phyloP scores from a whole-genome alignment of 2,329 filamentous ascomycete genomes.

The Venturia pyrina region DNA sequence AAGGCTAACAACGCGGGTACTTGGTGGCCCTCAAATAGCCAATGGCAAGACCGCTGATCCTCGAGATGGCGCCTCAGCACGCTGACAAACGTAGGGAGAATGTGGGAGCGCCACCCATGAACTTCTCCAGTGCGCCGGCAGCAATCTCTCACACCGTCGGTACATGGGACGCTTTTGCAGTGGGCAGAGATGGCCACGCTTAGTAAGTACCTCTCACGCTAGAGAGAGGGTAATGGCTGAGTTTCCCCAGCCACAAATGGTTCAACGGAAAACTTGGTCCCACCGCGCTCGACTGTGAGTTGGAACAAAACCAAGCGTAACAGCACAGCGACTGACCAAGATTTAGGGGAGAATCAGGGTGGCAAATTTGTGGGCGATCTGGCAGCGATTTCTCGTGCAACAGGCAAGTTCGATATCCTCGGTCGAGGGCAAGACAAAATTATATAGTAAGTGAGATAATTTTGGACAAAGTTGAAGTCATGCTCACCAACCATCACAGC shows the following conservation, averaged over 20 bases:
- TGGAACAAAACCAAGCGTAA: neutral
- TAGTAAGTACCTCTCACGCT: neutral
- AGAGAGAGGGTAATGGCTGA: neutral
- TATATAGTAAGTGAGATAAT: neutral
- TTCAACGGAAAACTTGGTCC: neutral
- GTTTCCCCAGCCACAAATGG: neutral
- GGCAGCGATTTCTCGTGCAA: neutral
- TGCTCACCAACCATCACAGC: neutral
- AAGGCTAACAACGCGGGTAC: neutral
- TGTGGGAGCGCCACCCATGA: constrained; percentile 3
- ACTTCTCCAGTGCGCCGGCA: neutral
- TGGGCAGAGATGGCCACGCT: neutral
- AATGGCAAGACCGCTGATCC: neutral
- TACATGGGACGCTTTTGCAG: neutral
- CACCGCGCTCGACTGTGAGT: neutral
- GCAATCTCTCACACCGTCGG: neutral
- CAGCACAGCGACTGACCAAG: neutral
- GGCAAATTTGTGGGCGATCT: neutral
- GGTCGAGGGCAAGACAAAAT: neutral
- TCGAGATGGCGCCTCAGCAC: neutral
- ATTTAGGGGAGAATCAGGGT: neutral
- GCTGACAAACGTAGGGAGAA: constrained; percentile 16
- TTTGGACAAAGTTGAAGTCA: neutral
- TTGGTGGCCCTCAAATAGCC: neutral
- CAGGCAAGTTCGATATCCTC: neutral